phyloP scores from a whole-genome alignment of 345 rosid genomes.

The Eucalyptus polybractea region DNA sequence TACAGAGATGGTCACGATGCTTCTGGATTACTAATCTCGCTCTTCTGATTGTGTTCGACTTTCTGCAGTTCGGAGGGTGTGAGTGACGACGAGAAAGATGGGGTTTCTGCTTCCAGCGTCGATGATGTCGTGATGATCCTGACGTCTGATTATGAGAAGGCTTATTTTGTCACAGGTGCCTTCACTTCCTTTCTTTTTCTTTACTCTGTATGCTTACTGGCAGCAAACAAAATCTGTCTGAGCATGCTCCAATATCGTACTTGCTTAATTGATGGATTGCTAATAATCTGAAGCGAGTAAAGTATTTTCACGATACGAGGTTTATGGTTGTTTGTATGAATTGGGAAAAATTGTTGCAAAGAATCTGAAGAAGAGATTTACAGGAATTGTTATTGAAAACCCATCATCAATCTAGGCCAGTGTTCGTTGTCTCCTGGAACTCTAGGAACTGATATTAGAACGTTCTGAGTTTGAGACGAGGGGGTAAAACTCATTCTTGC shows the following conservation, averaged over 20 bases:
- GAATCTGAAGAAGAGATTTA: background rate
- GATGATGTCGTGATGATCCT: conserved; percentile 49
- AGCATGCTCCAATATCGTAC: background rate
- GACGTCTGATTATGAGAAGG: conserved; percentile 56
- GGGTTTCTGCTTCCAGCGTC: conserved; percentile 16
- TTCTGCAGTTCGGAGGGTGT: conserved; percentile 2
- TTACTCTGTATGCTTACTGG: background rate
- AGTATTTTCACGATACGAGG: background rate
- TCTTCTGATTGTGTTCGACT: background rate
- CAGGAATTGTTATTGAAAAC: background rate
- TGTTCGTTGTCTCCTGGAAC: background rate
- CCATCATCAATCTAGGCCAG: background rate
- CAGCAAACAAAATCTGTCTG: background rate
- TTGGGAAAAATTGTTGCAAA: background rate
- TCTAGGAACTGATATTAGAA: background rate
- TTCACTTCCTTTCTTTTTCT: background rate
- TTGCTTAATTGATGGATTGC: background rate
- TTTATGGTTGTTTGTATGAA: background rate
- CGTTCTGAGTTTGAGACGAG: background rate
- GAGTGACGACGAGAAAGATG: conserved; percentile 8
- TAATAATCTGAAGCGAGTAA: background rate
- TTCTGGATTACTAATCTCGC: background rate
- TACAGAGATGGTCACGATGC: background rate
- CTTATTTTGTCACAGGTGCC: conserved; percentile 81
- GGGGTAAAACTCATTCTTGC: background rate